phyloP scores from a whole-genome alignment of 2,329 filamentous ascomycete genomes.

The Colletotrichum abscissum region DNA sequence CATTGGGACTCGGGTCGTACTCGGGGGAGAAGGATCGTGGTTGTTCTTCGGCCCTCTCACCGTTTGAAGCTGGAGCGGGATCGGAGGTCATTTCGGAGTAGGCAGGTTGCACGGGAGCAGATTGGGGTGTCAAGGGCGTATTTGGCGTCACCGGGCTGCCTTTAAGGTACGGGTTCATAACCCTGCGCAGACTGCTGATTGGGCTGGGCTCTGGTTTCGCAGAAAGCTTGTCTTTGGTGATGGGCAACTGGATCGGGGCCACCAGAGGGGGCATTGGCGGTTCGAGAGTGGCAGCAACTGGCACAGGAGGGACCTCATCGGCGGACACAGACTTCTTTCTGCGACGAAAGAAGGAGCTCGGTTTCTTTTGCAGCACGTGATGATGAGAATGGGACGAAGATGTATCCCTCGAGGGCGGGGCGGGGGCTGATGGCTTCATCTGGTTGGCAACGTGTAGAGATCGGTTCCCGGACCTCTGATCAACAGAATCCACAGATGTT shows the following conservation, averaged over 20 bases:
- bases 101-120: constrained; percentile 4
- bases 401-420: constrained; percentile 62
- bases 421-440: constrained; percentile 56
- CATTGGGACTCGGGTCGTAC: constrained; percentile 78
- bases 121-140: constrained; percentile 19
- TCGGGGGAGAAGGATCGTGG: constrained; percentile 78
- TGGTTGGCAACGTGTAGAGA: constrained; percentile 57
- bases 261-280: constrained; percentile 51
- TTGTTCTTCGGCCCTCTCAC: constrained; percentile 41
- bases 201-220: constrained; percentile 65
- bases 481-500: constrained; percentile 50
- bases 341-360: constrained; percentile 92
- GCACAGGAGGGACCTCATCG: constrained; percentile 74
- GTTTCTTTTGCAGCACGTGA: constrained; percentile 82
- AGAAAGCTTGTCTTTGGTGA: constrained; percentile 43
- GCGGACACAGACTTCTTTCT: constrained; percentile 85
- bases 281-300: constrained; percentile 51
- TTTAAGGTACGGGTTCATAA: constrained; percentile 86
- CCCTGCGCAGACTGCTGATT: constrained; percentile 83
- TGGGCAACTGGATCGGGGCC: constrained; percentile 46
- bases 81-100: constrained; percentile 26
- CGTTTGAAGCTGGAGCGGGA: background rate
- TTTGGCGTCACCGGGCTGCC: constrained; percentile 41
- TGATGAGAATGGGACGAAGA: constrained; percentile 57
- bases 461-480: constrained; percentile 49